Evolutionary conservation across 805 yeast species (phyloP), one percentile per base, ranked within the genome.

Genomic region (Dipodascus geniculatus): DNA sequence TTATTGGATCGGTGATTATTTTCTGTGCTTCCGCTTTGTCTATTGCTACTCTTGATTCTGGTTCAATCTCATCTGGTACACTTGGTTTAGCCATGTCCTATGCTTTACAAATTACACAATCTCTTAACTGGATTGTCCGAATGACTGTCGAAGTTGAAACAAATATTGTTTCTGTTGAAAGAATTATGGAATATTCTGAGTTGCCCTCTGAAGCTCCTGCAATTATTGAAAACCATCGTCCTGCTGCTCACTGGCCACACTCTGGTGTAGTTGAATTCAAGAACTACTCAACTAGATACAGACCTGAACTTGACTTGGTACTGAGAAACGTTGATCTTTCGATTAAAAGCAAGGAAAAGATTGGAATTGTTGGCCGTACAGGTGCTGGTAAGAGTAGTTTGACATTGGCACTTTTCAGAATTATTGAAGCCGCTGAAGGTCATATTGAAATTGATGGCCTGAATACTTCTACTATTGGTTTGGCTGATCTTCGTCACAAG

Each of bases 91-190:
- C 96, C 22, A 85, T 93, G 61, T 85, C 95, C 49, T 95, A 93
- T 69, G 91, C 99, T 1, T 75, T 93, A 58, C 96, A 88, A 68
- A 79, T 90, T 56, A 93, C 99, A 0, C 96, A 89, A 69, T 78
- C 96, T 0, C 77, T 93, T 69, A 91, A 89, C 68, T 91, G 97
- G 97, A 88, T 93, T 69, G 98, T 93, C 28, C 80, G 99, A 71
- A 91, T 90, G 98, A 87, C 97, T 0, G 99, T 93, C 48, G 99
- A 93, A 62, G 96, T 93, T 49, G 99, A 93, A 69, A 89, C 97
- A 11, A 91, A 89, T 69, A 90, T 93, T 71, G 99, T 93, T 42
- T 86, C 96, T 19, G 96, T 95, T 48, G 99, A 91, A 73, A 82
- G 99, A 71, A 82, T 91, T 53, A 75, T 87, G 69, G 99, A 91